phyloP scores from a whole-genome alignment of 306 rosid species.

The Dalbergia cochinchinensis region DNA sequence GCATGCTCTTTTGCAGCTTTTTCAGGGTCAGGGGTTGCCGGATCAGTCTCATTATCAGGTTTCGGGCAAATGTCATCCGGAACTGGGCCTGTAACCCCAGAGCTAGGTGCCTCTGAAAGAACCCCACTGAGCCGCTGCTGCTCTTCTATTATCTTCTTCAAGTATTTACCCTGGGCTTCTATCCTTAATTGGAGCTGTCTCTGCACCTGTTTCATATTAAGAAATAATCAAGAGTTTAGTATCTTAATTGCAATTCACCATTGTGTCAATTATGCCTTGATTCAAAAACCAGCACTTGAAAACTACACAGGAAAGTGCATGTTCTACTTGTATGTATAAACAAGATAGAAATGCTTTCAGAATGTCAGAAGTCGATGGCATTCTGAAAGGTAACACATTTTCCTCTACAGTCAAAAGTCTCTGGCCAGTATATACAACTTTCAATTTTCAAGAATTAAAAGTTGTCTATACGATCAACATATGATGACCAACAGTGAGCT shows the following conservation, averaged over 20 bases:
- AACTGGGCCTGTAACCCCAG: conserved; percentile 53
- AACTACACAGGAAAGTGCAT: background rate
- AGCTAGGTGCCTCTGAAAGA: conserved; percentile 71
- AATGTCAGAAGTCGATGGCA: background rate
- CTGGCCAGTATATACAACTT: background rate
- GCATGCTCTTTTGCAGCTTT: conserved; percentile 72
- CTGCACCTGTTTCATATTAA: conserved; percentile 77
- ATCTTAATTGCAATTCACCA: conserved; percentile 19
- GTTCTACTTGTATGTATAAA: conserved; percentile 21
- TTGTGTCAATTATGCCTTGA: conserved; percentile 19
- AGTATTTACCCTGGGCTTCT: conserved; percentile 96
- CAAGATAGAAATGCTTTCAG: background rate
- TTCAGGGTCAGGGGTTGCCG: conserved; percentile 93
- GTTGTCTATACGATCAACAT: background rate
- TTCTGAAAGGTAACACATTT: background rate
- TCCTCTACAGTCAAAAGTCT: background rate
- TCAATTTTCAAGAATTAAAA: background rate
- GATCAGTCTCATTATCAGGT: conserved; percentile 76
- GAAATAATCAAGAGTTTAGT: conserved; percentile 3
- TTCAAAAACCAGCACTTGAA: conserved; percentile 31
- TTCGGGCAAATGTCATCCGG: conserved; percentile 62
- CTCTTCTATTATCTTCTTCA: conserved; percentile 98
- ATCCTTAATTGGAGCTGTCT: conserved; percentile 94
- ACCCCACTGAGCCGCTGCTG: conserved; percentile 91
- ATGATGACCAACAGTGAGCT: background rate